These are phyloP conservation scores for Viola pubescens DNA, from an alignment of 441 rosid genomes.

Conservation along the genomic window DNA sequence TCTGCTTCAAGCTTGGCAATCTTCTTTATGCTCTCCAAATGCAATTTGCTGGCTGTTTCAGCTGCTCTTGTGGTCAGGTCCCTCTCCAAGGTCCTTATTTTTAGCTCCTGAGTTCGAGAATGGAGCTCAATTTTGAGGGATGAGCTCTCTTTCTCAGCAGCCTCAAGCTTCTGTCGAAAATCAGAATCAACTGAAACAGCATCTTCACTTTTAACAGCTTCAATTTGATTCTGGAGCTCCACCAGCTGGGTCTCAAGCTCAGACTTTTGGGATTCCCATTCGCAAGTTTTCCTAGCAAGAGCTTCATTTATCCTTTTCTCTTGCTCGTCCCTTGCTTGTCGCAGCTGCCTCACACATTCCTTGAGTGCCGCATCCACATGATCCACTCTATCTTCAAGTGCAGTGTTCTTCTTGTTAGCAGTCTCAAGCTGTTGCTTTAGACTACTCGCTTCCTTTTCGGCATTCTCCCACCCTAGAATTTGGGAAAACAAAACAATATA, in stretches of 20 bases:
- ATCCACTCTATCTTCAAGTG: conserved; percentile 63
- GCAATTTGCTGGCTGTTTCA: conserved; percentile 85
- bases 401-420: conserved; percentile 36
- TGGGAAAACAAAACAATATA: conserved; percentile 5
- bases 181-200: conserved; percentile 28
- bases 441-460: conserved; percentile 57
- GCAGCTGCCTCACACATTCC: conserved; percentile 86
- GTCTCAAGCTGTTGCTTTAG: conserved; percentile 66
- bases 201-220: conserved; percentile 28
- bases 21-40: conserved; percentile 68
- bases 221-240: conserved; percentile 39
- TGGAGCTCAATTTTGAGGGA: conserved; percentile 43
- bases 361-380: conserved; percentile 92
- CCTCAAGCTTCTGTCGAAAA: conserved; percentile 41
- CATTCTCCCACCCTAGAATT: conserved; percentile 81
- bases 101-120: conserved; percentile 51
- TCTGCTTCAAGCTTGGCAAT: conserved; percentile 75
- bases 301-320: conserved; percentile 57
- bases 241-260: conserved; percentile 43
- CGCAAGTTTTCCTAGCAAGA: conserved; percentile 36
- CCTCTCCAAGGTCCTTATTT: conserved; percentile 53
- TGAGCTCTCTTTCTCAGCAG: conserved; percentile 52
- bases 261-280: conserved; percentile 56
- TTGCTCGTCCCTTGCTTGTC: conserved; percentile 86
- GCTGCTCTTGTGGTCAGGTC: conserved; percentile 76